Evolutionary conservation across 768 basidiomycete species (phyloP), one percentile per base, ranked within the genome.

Genomic region (Galerina sulciceps): DNA sequence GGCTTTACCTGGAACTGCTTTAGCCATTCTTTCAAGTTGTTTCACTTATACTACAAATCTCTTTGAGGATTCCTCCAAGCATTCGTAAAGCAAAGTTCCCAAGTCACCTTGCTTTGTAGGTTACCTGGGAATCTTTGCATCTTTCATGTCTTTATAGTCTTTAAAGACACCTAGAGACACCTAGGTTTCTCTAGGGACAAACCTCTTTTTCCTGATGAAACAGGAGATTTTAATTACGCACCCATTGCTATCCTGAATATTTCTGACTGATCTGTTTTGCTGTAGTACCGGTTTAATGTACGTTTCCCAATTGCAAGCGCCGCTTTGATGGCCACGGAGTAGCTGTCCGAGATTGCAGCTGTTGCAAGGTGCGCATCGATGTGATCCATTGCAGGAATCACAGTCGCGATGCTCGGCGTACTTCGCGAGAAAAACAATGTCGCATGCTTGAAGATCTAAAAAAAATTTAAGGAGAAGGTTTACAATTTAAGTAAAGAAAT

Each of bases 281-380:
- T 69, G 67, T 55, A 76, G 66, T 65, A 70, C 61, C 48, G 74
- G 71, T 62, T 74, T 55, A 40, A 60, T 40, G 53, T 73, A 57
- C 41, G 67, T 62, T 58, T 60, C 10, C 41, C 55, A 17, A 53
- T 17, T 9, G 10, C 23, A 22, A 42, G n/a, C 31, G 53, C 53
- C 14, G 40, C 15, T 26, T 43, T 41, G 40, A 53, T 53, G 3
- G 40, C 18, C n/a, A 37, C 49, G 1, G 31, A 20, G 49, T 36
- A 34, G 2, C 8, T n/a, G 10, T 20, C 13, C 17, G 10, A 34
- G 10, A 4, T 18, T 10, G 51, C 38, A 14, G 18, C 20, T 1
- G 36, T 52, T 10, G 51, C 20, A 4, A 52, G 51, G 1, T 41
- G 38, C 23, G 17, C 20, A 13, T 52, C 18, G 13, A 52, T 38